These are phyloP conservation scores for Cystobasidium tubakii DNA, from an alignment of 768 basidiomycete species.

Conservation along the genomic window DNA sequence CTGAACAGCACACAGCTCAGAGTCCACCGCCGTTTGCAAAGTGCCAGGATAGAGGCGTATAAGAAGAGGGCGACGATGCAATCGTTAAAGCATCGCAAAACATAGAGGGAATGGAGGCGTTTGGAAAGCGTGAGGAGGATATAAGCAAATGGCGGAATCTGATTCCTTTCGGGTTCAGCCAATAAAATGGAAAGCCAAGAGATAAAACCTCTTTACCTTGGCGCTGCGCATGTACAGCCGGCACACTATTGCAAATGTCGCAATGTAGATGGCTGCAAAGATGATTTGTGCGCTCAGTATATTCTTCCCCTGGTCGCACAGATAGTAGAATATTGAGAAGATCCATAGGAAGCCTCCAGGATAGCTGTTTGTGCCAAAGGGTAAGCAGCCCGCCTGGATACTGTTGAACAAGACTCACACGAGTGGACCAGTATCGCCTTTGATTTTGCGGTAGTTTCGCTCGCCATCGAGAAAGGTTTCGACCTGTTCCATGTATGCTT, in stretches of 20 bases:
- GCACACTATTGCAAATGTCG: conserved; percentile 61
- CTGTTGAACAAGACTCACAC: conserved; percentile 58
- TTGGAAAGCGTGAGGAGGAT: conserved; percentile 75
- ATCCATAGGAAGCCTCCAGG: conserved; percentile 87
- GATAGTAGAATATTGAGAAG: conserved; percentile 62
- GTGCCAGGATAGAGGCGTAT: conserved; percentile 61
- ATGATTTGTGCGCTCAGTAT: conserved; percentile 67
- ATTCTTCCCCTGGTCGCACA: conserved; percentile 59
- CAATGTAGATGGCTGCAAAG: conserved; percentile 68
- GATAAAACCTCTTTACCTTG: conserved; percentile 65
- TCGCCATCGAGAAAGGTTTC: conserved; percentile 72
- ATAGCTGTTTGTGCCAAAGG: too few relatives aligned
- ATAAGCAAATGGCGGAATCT: conserved; percentile 46
- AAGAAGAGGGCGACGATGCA: conserved; percentile 60
- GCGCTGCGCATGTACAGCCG: conserved; percentile 59
- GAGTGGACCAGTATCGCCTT: conserved; percentile 84
- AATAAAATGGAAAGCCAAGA: conserved; percentile 47
- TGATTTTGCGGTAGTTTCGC: conserved; percentile 70
- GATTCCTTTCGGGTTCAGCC: too few relatives aligned
- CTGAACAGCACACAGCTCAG: conserved; percentile 66
- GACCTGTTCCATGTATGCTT: conserved; percentile 88
- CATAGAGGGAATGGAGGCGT: conserved; percentile 85
- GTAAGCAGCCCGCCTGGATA: not conserved
- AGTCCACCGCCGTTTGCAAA: conserved; percentile 57
- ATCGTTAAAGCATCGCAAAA: conserved; percentile 89